Conservation (phyloP, 208 protist genomes). For the Wallacemonas sp. region DNA sequence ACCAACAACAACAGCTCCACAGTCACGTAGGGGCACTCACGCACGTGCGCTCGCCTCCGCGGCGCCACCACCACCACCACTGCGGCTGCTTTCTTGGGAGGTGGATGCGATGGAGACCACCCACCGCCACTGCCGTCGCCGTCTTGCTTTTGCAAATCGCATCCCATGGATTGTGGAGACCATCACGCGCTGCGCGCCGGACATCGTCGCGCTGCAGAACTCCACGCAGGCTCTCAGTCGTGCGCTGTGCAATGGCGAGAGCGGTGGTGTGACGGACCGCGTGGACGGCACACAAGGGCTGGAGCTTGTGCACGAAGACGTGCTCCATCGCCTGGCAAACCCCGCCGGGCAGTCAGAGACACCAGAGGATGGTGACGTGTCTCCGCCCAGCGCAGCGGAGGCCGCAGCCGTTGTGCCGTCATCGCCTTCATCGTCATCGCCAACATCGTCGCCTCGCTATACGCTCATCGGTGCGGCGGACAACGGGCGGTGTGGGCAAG, state of each 20-base stretch:
- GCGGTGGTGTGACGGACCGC: too few relatives aligned
- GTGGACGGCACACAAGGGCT: background rate
- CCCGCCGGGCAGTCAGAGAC: too few relatives aligned
- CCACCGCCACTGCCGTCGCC: slow-evolving; percentile 52
- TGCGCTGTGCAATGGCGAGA: slow-evolving; percentile 28
- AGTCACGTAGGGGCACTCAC: too few relatives aligned
- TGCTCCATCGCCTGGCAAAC: too few relatives aligned
- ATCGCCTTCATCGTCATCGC: background rate
- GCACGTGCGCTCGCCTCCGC: too few relatives aligned
- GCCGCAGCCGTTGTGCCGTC: background rate
- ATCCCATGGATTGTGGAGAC: slow-evolving; percentile 51
- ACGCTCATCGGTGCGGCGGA: slow-evolving; percentile 47
- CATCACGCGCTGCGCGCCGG: slow-evolving; percentile 39
- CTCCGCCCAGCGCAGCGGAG: background rate
- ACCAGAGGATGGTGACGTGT: background rate
- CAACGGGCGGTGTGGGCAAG: slow-evolving; percentile 74
- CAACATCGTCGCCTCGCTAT: slow-evolving; percentile 25
- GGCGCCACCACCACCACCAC: too few relatives aligned
- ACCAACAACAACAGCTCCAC: too few relatives aligned
- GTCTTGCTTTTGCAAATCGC: slow-evolving; percentile 46
- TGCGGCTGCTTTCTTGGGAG: slow-evolving; percentile 78
- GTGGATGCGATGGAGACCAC: slow-evolving; percentile 56
- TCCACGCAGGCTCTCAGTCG: slow-evolving; percentile 50
- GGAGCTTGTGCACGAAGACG: background rate
- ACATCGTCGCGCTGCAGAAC: slow-evolving; percentile 85